These are phyloP conservation scores for Syzygium aqueum DNA, from an alignment of 345 rosid species.

Conservation along the genomic window DNA sequence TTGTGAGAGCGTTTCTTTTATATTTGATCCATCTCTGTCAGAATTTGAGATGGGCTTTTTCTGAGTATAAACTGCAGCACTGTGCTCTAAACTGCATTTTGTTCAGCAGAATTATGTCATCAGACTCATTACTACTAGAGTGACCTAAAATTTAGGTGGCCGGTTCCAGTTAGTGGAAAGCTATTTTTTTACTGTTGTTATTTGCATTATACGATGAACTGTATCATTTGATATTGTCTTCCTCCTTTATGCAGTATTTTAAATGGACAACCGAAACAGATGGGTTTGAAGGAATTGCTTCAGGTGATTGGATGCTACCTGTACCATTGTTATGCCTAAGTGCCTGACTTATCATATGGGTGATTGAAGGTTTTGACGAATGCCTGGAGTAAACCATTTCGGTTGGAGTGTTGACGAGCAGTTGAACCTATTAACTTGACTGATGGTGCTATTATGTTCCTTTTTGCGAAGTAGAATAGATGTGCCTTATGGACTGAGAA, in stretches of 20 bases:
- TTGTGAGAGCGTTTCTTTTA: background rate
- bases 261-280: conserved; percentile 82
- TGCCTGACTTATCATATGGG: background rate
- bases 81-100: background rate
- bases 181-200: background rate
- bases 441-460: background rate
- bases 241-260: conserved; percentile 48
- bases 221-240: background rate
- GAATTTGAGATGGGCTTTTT: background rate
- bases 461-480: background rate
- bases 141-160: background rate
- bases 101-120: background rate
- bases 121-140: background rate
- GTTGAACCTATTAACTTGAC: background rate
- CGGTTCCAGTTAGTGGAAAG: background rate
- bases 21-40: background rate
- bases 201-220: background rate
- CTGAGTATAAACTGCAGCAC: background rate
- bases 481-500: background rate
- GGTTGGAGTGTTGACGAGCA: background rate
- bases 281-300: conserved; percentile 86
- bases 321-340: background rate
- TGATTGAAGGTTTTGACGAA: background rate
- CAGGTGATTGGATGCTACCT: conserved; percentile 42
- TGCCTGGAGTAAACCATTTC: background rate